These are phyloP conservation scores for Excoecaria cochinchinensis DNA, from an alignment of 345 rosid species.

Conservation along the genomic window DNA sequence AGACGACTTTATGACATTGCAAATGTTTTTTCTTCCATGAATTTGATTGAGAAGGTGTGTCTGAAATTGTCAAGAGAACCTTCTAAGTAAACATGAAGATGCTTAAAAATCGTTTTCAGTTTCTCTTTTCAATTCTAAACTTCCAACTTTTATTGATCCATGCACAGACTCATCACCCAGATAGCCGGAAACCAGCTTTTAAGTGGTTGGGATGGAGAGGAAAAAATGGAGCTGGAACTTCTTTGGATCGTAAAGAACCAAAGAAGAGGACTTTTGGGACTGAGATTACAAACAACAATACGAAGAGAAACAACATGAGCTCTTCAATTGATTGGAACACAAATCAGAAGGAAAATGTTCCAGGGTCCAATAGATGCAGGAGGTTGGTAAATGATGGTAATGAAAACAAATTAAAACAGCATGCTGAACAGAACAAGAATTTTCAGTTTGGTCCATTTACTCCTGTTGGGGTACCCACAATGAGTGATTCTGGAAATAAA, in stretches of 20 bases:
- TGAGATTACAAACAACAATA: slow-evolving; percentile 51
- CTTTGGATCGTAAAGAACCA: slow-evolving; percentile 35
- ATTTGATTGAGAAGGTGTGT: slow-evolving; percentile 74
- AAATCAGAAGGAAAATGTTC: slow-evolving; percentile 34
- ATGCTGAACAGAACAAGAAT: slow-evolving; percentile 33
- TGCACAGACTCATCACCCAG: slow-evolving; percentile 67
- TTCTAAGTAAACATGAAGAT: not conserved
- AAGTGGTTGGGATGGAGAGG: slow-evolving; percentile 73
- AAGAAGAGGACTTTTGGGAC: slow-evolving; percentile 62
- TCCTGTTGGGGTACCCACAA: slow-evolving; percentile 26
- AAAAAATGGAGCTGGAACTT: slow-evolving; percentile 20
- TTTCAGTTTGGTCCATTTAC: slow-evolving; percentile 59
- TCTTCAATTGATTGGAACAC: slow-evolving; percentile 27
- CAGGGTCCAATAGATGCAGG: slow-evolving; percentile 20
- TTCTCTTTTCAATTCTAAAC: slow-evolving; percentile 9
- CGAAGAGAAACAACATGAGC: slow-evolving; percentile 47
- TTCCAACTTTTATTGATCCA: slow-evolving; percentile 12
- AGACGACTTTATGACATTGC: slow-evolving; percentile 85
- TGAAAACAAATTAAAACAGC: slow-evolving; percentile 27
- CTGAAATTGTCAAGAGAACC: not conserved
- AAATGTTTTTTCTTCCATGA: slow-evolving; percentile 73
- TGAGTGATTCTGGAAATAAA: slow-evolving; percentile 26
- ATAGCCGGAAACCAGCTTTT: slow-evolving; percentile 67
- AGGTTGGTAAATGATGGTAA: slow-evolving; percentile 30
- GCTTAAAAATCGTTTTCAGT: not conserved